Base-by-base conservation (phyloP, 805 yeast species). In the Hanseniaspora occidentalis region DNA sequence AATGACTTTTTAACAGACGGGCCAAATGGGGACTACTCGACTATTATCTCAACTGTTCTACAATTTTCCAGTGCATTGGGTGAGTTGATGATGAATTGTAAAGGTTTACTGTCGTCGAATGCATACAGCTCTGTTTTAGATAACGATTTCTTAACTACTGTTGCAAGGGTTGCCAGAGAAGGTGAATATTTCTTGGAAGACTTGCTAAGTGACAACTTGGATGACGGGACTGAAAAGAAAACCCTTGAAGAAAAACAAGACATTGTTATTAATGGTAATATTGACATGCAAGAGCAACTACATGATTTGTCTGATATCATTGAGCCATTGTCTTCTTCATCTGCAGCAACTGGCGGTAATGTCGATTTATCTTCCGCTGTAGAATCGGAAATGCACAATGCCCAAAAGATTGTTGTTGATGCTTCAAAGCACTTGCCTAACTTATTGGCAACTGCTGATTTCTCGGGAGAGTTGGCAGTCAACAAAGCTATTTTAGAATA, bases 1-100 rank as follows among this genome's bases (percentile, higher is more conserved):
- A 83, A 79, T 54, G 70, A 74, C 39, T 79, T 73, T 51, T 65
- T 84, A 39, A 86, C 81, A 4, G 95, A 83, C 53, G 94, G 89
- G 5, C 75, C 74, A 39, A 66, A 69, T 39, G 71, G 77, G 22
- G 83, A 77, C 44, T 84, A 78, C 49, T 66, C 68, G 23, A 64
- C 64, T 37, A 70, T 80, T 21, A 77, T 84, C 46, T 70, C 72
- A 47, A 66, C 80, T 0, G 70, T 80, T 38, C 74, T 80, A 2
- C 71, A 70, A 37, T 76, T 84, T 42, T 68, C 89, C 1, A 62
- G 76, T 17, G 63, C 83, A 2, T 61, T 79, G 33, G 58, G 73
- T 34, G 89, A 79, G 43, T 67, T 82, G 33, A 63, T 82, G 60
- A 73, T 2, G 63, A 81, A 50, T 61, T 70, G 37, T n/a, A 47